A percentile compares a stretch with the other conserved stretches of the same genome.
These are phyloP conservation scores for Coleophoma crateriformis DNA, from an alignment of 2,329 filamentous ascomycete genomes.

Conservation along the genomic window DNA sequence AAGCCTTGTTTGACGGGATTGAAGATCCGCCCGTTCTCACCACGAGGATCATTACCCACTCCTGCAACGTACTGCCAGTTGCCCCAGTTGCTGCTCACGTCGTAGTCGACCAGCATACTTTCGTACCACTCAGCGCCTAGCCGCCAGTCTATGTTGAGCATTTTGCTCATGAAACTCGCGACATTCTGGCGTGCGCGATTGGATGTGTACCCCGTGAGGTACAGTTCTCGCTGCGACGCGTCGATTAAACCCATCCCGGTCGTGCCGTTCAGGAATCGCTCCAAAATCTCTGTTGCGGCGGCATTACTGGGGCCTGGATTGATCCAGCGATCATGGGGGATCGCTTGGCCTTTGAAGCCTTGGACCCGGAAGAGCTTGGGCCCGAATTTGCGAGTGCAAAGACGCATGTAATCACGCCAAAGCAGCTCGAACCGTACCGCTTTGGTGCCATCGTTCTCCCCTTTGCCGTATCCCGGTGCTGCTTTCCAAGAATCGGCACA, in stretches of 20 bases:
- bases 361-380: conserved; percentile 55
- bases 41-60: conserved; percentile 73
- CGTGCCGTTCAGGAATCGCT: conserved; percentile 58
- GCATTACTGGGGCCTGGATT: conserved; percentile 24
- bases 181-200: conserved; percentile 75
- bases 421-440: conserved; percentile 68
- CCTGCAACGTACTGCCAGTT: conserved; percentile 82
- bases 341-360: conserved; percentile 52
- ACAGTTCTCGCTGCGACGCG: conserved; percentile 68
- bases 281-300: conserved; percentile 42
- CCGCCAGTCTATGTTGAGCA: conserved; percentile 72
- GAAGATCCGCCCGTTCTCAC: conserved; percentile 59
- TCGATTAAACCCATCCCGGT: conserved; percentile 77
- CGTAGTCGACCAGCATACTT: conserved; percentile 68
- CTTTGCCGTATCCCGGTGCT: conserved; percentile 50
- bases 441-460: conserved; percentile 67
- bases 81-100: conserved; percentile 71
- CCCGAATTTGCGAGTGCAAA: conserved; percentile 68
- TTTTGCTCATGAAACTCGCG: conserved; percentile 67
- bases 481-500: conserved; percentile 8
- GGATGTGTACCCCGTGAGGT: conserved; percentile 71
- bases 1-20: conserved; percentile 78
- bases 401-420: conserved; percentile 77
- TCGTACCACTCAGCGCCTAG: conserved; percentile 82
- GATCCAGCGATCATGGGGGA: conserved; percentile 39